Percentiles rank a stretch among this genome's conserved stretches.
Conservation (phyloP, 305 asterid genomes). For the Vinca major region DNA sequence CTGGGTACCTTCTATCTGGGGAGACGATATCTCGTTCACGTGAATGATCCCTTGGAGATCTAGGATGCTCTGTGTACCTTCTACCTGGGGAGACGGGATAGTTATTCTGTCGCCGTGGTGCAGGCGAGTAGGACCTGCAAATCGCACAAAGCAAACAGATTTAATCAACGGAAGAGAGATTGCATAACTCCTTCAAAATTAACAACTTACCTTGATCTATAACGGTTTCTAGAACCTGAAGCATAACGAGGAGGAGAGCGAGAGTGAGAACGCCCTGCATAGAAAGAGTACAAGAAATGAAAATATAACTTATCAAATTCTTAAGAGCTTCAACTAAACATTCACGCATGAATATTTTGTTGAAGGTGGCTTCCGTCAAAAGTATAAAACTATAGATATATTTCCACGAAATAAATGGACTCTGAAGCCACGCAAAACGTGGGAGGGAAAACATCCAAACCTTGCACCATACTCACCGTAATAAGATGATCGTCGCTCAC, state of each 20-base stretch:
- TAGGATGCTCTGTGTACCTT: too few species aligned
- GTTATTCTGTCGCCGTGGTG: slow-evolving; percentile 16
- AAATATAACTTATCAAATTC: too few species aligned
- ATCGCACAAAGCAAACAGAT: neutral
- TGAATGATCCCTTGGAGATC: too few species aligned
- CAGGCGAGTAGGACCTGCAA: slow-evolving; percentile 28
- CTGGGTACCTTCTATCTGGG: slow-evolving; percentile 17
- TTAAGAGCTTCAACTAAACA: too few species aligned
- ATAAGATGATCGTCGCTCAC: slow-evolving; percentile 21
- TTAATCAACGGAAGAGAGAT: neutral
- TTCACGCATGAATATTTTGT: too few species aligned
- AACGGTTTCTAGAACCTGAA: slow-evolving; percentile 22
- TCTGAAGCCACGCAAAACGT: neutral
- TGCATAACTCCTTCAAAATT: neutral
- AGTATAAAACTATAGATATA: neutral
- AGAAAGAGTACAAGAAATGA: neutral
- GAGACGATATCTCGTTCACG: too few species aligned
- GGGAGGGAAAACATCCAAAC: neutral
- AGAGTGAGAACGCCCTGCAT: slow-evolving; percentile 20
- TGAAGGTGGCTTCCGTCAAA: too few species aligned
- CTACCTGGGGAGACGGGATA: slow-evolving; percentile 20
- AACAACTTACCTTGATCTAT: slow-evolving; percentile 23
- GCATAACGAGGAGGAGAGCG: slow-evolving; percentile 27
- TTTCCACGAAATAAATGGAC: neutral
- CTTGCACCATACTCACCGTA: slow-evolving; percentile 15